Base-by-base conservation (phyloP, 495 filamentous ascomycete genomes). In the Jackrogersella multiformis region DNA sequence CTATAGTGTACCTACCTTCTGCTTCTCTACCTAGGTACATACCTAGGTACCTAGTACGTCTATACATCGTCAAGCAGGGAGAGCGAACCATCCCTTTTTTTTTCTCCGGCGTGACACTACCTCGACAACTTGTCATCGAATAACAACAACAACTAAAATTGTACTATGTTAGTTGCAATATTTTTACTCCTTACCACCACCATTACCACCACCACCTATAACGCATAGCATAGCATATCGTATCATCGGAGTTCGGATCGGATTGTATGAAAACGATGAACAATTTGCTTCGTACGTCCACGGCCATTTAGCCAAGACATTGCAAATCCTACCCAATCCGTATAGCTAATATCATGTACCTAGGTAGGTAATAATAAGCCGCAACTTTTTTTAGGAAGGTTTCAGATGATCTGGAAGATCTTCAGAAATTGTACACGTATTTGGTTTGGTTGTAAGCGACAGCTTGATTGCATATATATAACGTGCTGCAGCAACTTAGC, bases 261-360 rank as follows among this genome's bases (percentile, higher is more conserved):
- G 34, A 23, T 57, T 44, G 13, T 42, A 53, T 15, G 30, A 35
- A 52, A 20, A n/a, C 8, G 9, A 45, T 44, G 32, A 66, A 60
- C 21, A 42, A 55, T 60, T 34, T 26, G 24, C 41, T 51, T 44
- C 42, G n/a, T 32, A 54, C 16, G 18, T 42, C 41, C 36, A 51
- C 52, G 64, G 20, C 48, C 59, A 59, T 59, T 68, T 59, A 59
- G 59, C 66, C 66, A 68, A 63, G 58, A 63, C 66, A 68, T 55
- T 42, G 48, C 46, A 59, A 53, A 59, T 55, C 16, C 41, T 32
- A 59, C 56, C 38, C 59, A 28, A 28, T 42, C 28, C 57, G 0
- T 42, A 8, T 42, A 41, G 4, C 16, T 48, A n/a, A 26, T 39
- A 48, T 12, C 26, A 53, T 39, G 9, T 42, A 30, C 15, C 24